Percentiles rank a stretch among this genome's conserved stretches.
phyloP scores from a whole-genome alignment of 768 basidiomycete species.

The Hemileccinum rubropunctum region DNA sequence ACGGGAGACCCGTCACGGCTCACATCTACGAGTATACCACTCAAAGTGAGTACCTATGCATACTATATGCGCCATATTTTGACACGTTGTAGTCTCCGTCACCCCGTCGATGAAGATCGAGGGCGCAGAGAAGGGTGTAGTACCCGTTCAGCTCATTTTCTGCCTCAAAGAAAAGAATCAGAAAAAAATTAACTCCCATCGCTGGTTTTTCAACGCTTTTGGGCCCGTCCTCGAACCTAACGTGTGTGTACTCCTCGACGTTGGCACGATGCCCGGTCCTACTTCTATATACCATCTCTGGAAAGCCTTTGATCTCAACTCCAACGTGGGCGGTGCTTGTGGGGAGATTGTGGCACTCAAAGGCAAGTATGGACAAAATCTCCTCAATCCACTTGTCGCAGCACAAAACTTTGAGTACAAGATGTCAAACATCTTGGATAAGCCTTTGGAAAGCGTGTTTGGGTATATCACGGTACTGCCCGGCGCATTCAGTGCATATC shows the following conservation, averaged over 20 bases:
- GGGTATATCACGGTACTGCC: conserved; percentile 95
- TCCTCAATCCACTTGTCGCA: conserved; percentile 84
- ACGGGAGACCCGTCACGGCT: conserved; percentile 77
- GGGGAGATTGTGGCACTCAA: conserved; percentile 95
- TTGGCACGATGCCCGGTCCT: conserved; percentile 82
- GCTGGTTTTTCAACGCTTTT: conserved; percentile 95
- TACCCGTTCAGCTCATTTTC: conserved; percentile 92
- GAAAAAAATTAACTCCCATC: conserved; percentile 94
- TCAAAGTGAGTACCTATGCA: conserved; percentile 51
- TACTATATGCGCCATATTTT: neutral
- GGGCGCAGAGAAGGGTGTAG: conserved; percentile 72
- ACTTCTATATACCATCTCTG: conserved; percentile 90
- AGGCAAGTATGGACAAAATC: conserved; percentile 73
- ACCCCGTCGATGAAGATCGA: conserved; percentile 79
- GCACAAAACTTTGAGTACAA: conserved; percentile 96
- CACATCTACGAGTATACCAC: conserved; percentile 96
- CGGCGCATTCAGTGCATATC: conserved; percentile 89
- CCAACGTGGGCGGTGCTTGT: conserved; percentile 88
- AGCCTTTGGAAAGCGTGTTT: conserved; percentile 85
- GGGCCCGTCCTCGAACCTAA: conserved; percentile 82
- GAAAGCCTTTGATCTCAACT: conserved; percentile 94
- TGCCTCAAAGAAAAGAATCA: conserved; percentile 92
- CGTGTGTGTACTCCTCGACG: conserved; percentile 90
- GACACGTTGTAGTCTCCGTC: conserved; percentile 60
- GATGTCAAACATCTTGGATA: conserved; percentile 91